A percentile compares a stretch with the other conserved stretches of the same genome.
Evolutionary conservation across 495 filamentous ascomycete species (phyloP).

Genomic region (Annulohypoxylon nitens): DNA sequence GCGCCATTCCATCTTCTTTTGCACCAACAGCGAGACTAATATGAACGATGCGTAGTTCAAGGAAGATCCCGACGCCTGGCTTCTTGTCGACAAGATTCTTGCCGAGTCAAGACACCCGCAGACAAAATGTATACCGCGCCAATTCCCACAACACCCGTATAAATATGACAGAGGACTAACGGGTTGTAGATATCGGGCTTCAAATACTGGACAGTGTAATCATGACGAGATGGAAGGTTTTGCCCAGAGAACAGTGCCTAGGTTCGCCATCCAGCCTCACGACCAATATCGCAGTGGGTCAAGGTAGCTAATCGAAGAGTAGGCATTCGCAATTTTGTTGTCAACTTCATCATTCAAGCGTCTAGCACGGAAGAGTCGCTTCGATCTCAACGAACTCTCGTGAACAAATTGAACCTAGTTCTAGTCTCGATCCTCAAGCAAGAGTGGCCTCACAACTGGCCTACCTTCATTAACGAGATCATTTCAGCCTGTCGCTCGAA

Average conservation of each 20-base stretch:
- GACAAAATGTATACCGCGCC: constrained; percentile 84
- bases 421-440: constrained; percentile 98
- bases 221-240: constrained; percentile 98
- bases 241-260: constrained; percentile 95
- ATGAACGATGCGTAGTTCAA: constrained; percentile 78
- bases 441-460: constrained; percentile 99
- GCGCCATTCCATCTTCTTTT: constrained; percentile 32
- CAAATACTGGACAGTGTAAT: constrained; percentile 98
- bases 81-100: constrained; percentile 95
- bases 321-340: constrained; percentile 99
- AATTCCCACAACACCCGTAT: constrained; percentile 18
- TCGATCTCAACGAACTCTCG: constrained; percentile 80
- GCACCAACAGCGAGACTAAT: constrained; percentile 45
- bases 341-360: constrained; percentile 94
- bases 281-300: neutral
- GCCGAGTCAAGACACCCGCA: constrained; percentile 90
- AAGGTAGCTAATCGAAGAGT: constrained; percentile 36
- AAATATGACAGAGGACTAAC: constrained; percentile 59
- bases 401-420: constrained; percentile 98
- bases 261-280: constrained; percentile 62
- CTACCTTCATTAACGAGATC: constrained; percentile 99
- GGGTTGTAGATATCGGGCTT: constrained; percentile 80
- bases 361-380: constrained; percentile 90
- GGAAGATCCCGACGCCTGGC: constrained; percentile 97
- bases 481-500: constrained; percentile 94